Evolutionary conservation across 305 asterid species (phyloP), one percentile per base, ranked within the genome.

Genomic region (Fraxinus baroniana): DNA sequence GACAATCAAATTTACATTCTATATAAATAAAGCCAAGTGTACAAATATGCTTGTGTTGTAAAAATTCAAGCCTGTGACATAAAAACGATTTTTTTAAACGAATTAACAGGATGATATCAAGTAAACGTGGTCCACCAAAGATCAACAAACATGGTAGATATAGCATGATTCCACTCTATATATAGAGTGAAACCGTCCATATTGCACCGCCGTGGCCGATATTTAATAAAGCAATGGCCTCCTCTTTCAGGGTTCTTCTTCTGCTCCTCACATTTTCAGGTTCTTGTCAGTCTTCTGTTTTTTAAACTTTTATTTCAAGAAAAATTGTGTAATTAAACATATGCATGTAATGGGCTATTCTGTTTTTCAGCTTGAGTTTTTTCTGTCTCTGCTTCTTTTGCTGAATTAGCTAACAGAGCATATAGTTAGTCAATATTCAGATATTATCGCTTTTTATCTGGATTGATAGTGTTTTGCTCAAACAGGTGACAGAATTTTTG

Each of bases 161-260:
- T 33, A 37, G 41, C 44, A 7, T 7, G 44, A 37, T 37, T 37
- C 44, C 44, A 37, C 44, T 37, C 73, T 52, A n/a, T 17, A 41
- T 80, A 35, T 80, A 68, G 74, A 68, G 74, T 0, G 75, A 60
- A 76, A 66, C 60, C 44, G 76, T 74, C 71, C 72, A 49, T 37
- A 84, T 82, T 89, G 82, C 85, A 84, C 81, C 84, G 80, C 52
- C 20, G 92, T 79, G 90, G 91, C 85, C 82, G 85, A 78, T 87
- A 80, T 84, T 85, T 81, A 55, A 78, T 81, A 84, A 82, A 86
- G 92, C 87, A 86, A 92, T 92, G 98, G 93, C 95, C 94, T 88
- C 83, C 94, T 83, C 85, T 85, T 86, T 85, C 87, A 74, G 87
- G 86, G 79, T 86, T 87, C 89, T 90, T 70, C 75, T 30, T 44